Evolutionary conservation across 176 grass and related monocot species (phyloP).

Genomic region (Eleusine indica): DNA sequence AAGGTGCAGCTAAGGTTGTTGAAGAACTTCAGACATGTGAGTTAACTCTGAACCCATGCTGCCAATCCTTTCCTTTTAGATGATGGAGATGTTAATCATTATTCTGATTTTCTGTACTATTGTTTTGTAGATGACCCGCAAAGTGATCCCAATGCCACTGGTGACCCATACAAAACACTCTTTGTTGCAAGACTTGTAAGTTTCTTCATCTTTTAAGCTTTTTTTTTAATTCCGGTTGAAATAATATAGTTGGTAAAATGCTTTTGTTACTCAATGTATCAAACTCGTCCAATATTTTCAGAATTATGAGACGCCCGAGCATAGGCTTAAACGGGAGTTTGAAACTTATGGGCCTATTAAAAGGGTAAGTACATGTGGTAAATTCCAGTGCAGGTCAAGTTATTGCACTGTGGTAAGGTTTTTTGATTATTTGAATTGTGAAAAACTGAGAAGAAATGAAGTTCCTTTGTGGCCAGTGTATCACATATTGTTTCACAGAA

Average conservation of each 20-base stretch:
- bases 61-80: not conserved
- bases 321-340: slow-evolving; percentile 82
- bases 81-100: not conserved
- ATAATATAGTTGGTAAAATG: slow-evolving; percentile 5
- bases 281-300: slow-evolving; percentile 36
- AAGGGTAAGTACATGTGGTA: slow-evolving; percentile 78
- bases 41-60: slow-evolving; percentile 15
- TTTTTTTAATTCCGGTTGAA: slow-evolving; percentile 9
- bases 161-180: slow-evolving; percentile 89
- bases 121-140: slow-evolving; percentile 70
- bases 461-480: not conserved
- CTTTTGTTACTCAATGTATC: slow-evolving; percentile 29
- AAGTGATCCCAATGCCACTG: slow-evolving; percentile 77
- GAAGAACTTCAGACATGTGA: slow-evolving; percentile 80
- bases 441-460: slow-evolving; percentile 13
- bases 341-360: slow-evolving; percentile 95
- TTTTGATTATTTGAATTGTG: slow-evolving; percentile 33
- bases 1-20: slow-evolving; percentile 76
- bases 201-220: not conserved
- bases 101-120: slow-evolving; percentile 11
- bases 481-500: not conserved
- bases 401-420: slow-evolving; percentile 69
- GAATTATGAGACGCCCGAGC: slow-evolving; percentile 77
- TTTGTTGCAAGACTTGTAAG: slow-evolving; percentile 86
- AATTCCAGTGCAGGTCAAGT: slow-evolving; percentile 53